Conservation (phyloP, 371 early-diverging fungal species). For the Rhizomucor pusillus region DNA sequence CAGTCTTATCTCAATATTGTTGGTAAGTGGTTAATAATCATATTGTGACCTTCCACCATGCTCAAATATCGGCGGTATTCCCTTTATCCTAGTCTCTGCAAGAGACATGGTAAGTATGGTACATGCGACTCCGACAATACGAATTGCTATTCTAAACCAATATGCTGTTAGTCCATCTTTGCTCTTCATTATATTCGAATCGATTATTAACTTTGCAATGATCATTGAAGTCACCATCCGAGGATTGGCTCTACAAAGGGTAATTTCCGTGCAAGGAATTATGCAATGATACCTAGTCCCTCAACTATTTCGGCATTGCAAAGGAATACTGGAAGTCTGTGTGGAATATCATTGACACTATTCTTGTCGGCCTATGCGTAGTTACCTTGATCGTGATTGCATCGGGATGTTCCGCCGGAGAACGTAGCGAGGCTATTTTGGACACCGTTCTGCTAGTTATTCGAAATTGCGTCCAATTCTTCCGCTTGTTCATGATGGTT, state of each 20-base stretch:
- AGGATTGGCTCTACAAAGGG: slow-evolving; percentile 67
- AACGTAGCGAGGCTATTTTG: slow-evolving; percentile 62
- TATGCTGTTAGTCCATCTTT: slow-evolving; percentile 39
- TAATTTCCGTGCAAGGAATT: slow-evolving; percentile 18
- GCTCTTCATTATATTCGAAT: slow-evolving; percentile 61
- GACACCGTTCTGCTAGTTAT: slow-evolving; percentile 70
- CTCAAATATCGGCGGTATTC: too few relatives aligned
- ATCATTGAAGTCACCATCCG: slow-evolving; percentile 70
- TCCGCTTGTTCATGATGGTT: slow-evolving; percentile 69
- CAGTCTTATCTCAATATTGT: slow-evolving; percentile 62
- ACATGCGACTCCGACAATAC: not conserved
- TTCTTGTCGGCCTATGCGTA: slow-evolving; percentile 64
- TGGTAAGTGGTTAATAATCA: slow-evolving; percentile 34
- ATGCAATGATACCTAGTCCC: not conserved
- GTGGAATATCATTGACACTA: slow-evolving; percentile 73
- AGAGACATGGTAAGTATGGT: slow-evolving; percentile 37
- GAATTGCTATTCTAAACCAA: not conserved
- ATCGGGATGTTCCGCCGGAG: slow-evolving; percentile 60
- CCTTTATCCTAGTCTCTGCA: slow-evolving; percentile 29
- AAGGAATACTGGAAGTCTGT: slow-evolving; percentile 72
- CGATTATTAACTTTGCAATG: slow-evolving; percentile 73
- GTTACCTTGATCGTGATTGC: slow-evolving; percentile 66
- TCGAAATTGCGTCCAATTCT: slow-evolving; percentile 69
- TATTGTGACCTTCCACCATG: not conserved
- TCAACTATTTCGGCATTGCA: slow-evolving; percentile 13